Conservation (phyloP, 2,329 filamentous ascomycete species). For the Pyrenochaeta sp. region DNA sequence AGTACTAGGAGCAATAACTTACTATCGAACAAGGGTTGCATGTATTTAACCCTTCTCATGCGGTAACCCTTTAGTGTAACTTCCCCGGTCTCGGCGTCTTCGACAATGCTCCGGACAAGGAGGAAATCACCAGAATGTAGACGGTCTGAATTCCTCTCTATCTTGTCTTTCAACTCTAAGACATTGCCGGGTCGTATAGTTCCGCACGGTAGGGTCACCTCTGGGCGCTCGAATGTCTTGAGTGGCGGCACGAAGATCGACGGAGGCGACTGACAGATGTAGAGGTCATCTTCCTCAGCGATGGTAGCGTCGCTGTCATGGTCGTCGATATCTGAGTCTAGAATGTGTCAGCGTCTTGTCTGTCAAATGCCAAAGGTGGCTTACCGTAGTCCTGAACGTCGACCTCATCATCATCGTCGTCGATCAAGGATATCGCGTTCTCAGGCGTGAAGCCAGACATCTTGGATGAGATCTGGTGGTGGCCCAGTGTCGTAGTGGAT, state of each 20-base stretch:
- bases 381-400: slow-evolving; percentile 11
- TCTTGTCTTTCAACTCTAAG: slow-evolving; percentile 24
- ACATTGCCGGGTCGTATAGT: slow-evolving; percentile 8
- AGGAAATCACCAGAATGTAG: slow-evolving; percentile 33
- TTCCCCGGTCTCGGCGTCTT: slow-evolving; percentile 20
- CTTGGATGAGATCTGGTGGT: too few species aligned
- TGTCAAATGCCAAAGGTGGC: not conserved
- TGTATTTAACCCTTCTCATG: slow-evolving; percentile 24
- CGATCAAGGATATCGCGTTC: slow-evolving; percentile 3
- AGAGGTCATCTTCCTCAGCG: not conserved
- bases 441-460: slow-evolving; percentile 6
- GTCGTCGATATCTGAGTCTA: not conserved
- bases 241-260: not conserved
- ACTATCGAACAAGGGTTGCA: slow-evolving; percentile 26
- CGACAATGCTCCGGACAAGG: slow-evolving; percentile 21
- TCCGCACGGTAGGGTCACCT: not conserved
- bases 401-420: slow-evolving; percentile 10
- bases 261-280: not conserved
- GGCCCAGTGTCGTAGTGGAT: not conserved
- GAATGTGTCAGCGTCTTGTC: not conserved
- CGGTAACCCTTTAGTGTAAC: slow-evolving; percentile 27
- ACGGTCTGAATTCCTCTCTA: not conserved
- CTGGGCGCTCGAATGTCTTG: not conserved
- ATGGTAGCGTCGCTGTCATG: slow-evolving; percentile 1
- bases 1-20: slow-evolving; percentile 1